Percentiles rank a stretch among this genome's conserved stretches.
Evolutionary conservation across 164 flowering plant species (phyloP).

Genomic region (Piper betle): DNA sequence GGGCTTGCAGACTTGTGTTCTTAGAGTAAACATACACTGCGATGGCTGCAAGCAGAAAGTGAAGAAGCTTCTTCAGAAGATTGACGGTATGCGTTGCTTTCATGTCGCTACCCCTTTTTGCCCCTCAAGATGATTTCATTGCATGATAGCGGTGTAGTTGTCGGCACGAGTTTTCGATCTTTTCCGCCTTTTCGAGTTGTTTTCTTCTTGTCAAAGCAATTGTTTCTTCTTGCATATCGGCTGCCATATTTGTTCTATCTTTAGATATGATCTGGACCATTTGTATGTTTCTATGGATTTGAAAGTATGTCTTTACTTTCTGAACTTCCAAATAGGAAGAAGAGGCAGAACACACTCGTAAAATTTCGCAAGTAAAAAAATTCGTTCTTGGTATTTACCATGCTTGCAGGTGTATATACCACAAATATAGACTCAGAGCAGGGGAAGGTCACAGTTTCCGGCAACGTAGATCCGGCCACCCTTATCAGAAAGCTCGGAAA

Average conservation of each 20-base stretch:
- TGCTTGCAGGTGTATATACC: constrained; percentile 55
- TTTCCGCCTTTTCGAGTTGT: no score
- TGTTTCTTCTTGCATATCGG: no score
- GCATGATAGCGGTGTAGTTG: not conserved
- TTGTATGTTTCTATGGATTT: no score
- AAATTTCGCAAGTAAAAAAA: no score
- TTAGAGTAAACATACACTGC: constrained; percentile 85
- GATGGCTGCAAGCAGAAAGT: constrained; percentile 82
- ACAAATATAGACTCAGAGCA: constrained; percentile 66
- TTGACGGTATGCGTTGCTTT: constrained; percentile 46
- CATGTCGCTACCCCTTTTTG: not conserved
- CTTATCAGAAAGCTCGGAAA: constrained; percentile 74
- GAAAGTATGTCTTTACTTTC: no score
- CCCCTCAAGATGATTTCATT: no score
- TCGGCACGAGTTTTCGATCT: no score
- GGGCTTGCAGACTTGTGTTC: constrained; percentile 62
- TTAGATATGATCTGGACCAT: no score
- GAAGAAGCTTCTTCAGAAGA: constrained; percentile 75
- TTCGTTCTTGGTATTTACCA: not conserved
- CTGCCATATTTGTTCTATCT: no score
- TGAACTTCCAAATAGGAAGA: no score
- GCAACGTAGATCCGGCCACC: constrained; percentile 57
- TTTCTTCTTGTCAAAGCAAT: no score
- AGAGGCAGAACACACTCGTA: no score
- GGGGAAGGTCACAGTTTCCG: constrained; percentile 89